A percentile compares a stretch with the other conserved stretches of the same genome.
Conservation (phyloP, 202 grass and related monocot species). For the Cymbopogon flexuosus region DNA sequence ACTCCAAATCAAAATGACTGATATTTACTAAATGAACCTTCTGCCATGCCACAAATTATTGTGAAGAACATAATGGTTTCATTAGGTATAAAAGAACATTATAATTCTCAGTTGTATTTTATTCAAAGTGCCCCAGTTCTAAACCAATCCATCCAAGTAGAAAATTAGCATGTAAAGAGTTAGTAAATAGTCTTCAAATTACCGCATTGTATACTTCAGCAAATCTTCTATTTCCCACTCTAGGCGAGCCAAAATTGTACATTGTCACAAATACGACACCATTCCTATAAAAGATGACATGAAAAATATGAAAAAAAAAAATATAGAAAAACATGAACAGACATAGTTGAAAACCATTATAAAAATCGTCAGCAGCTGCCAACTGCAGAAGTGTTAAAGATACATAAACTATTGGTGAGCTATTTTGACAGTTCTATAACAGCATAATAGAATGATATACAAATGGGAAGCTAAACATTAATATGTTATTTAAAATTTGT, state of each 20-base stretch:
- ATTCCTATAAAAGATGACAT: constrained; percentile 46
- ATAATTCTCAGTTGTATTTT: background rate
- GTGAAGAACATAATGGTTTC: background rate
- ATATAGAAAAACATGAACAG: background rate
- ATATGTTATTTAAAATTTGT: too few species aligned
- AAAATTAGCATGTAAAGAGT: background rate
- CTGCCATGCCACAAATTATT: background rate
- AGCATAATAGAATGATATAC: background rate
- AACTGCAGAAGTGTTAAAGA: background rate
- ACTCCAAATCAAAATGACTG: background rate
- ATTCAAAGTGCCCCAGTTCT: constrained; percentile 1
- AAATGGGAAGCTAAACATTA: background rate
- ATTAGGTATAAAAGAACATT: background rate
- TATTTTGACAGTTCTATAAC: constrained; percentile 13
- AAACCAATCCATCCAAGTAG: constrained; percentile 19
- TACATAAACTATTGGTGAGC: constrained; percentile 4
- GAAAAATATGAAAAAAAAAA: constrained; percentile 9
- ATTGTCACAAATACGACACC: constrained; percentile 68
- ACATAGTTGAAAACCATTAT: constrained; percentile 15
- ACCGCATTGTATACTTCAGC: constrained; percentile 90
- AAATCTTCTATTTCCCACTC: constrained; percentile 92
- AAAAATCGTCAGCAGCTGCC: background rate
- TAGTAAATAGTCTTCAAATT: constrained; percentile 36
- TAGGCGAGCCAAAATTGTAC: constrained; percentile 96
- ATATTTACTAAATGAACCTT: background rate